Evolutionary conservation across 2,329 filamentous ascomycete species (phyloP).

Genomic region (Harringtonia aguacate): DNA sequence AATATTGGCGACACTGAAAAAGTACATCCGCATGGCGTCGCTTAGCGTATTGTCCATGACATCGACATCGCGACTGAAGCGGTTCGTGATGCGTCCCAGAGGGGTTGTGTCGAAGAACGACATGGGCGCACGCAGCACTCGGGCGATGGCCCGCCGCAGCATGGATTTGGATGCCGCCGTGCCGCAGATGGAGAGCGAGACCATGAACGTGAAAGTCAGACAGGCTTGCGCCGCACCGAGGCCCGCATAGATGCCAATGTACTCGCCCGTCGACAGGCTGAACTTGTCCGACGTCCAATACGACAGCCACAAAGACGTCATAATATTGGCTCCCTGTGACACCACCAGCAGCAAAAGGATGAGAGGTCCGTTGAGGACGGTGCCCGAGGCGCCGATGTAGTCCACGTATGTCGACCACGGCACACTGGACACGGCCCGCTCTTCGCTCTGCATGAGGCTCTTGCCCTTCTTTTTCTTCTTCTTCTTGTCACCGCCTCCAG

Average conservation of each 20-base stretch:
- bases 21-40: constrained; percentile 87
- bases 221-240: constrained; percentile 62
- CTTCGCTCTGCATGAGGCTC: constrained; percentile 61
- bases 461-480: constrained; percentile 49
- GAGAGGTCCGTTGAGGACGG: constrained; percentile 56
- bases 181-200: constrained; percentile 65
- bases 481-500: constrained; percentile 32
- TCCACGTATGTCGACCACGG: constrained; percentile 69
- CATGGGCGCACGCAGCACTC: constrained; percentile 66
- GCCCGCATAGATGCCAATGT: constrained; percentile 62
- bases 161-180: constrained; percentile 75
- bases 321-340: constrained; percentile 75
- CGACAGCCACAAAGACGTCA: constrained; percentile 83
- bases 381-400: constrained; percentile 68
- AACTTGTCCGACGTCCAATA: constrained; percentile 85
- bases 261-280: constrained; percentile 52
- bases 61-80: constrained; percentile 90
- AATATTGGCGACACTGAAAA: constrained; percentile 75
- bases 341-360: constrained; percentile 53
- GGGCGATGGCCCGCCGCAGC: constrained; percentile 67
- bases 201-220: constrained; percentile 71
- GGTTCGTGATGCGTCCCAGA: constrained; percentile 87
- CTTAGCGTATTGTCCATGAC: constrained; percentile 91
- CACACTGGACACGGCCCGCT: constrained; percentile 64
- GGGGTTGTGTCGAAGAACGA: constrained; percentile 97